phyloP scores from a whole-genome alignment of 2,329 filamentous ascomycete genomes.

The Apiospora phragmitis region DNA sequence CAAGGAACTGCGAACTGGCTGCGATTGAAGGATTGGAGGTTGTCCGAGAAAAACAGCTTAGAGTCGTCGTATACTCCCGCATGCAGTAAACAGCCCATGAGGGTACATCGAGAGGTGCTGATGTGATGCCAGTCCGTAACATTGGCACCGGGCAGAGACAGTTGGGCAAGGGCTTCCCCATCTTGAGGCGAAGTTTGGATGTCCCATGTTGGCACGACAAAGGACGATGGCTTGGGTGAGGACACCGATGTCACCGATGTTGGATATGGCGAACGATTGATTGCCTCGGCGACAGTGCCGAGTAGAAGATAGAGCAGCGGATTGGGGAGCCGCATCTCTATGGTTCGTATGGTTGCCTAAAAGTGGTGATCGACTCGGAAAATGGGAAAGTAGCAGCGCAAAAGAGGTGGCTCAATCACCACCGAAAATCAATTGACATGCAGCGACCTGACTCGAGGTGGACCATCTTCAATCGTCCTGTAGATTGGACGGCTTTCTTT shows the following conservation, averaged over 20 bases:
- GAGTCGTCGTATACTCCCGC: slow-evolving; percentile 52
- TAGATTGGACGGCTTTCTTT: neutral
- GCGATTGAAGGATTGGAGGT: slow-evolving; percentile 43
- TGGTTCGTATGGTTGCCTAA: neutral
- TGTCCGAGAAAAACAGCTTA: slow-evolving; percentile 55
- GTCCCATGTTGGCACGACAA: slow-evolving; percentile 46
- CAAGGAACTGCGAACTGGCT: slow-evolving; percentile 54
- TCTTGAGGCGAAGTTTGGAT: slow-evolving; percentile 45
- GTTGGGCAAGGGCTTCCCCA: slow-evolving; percentile 33
- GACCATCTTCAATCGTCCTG: neutral
- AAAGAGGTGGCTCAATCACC: neutral
- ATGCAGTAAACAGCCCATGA: slow-evolving; percentile 58
- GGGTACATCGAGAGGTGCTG: slow-evolving; percentile 47
- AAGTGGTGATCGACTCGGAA: neutral
- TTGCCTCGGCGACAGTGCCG: neutral
- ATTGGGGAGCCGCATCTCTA: neutral
- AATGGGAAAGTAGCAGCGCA: neutral
- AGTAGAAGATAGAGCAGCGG: neutral
- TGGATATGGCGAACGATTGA: neutral
- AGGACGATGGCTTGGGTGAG: slow-evolving; percentile 4
- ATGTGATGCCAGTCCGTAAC: slow-evolving; percentile 53
- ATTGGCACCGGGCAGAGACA: slow-evolving; percentile 46
- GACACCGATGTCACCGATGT: neutral
- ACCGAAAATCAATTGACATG: too few relatives aligned
- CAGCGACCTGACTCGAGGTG: neutral